Evolutionary conservation across 441 rosid species (phyloP), one percentile per base, ranked within the genome.

Genomic region (Macaranga tanarius): DNA sequence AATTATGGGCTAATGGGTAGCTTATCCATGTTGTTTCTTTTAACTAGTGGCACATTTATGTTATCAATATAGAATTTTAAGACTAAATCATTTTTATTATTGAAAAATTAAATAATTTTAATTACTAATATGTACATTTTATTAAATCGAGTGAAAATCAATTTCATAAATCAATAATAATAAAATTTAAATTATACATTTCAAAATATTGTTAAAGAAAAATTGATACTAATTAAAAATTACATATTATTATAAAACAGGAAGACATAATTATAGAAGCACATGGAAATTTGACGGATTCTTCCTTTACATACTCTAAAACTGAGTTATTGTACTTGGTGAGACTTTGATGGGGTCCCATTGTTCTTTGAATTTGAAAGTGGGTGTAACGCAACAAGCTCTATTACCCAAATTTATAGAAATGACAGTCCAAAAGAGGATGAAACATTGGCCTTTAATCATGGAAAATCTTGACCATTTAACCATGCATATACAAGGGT

Each of bases 311-410:
- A 34, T 34, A 45, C 19, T 63, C 42, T 31, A 16, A 16, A 31
- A 60, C 44, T 4, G 42, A 0, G 23, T 63, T 22, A 57, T 42
- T 67, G 80, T 82, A 76, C 79, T 75, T 69, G 70, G 17, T 55
- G 59, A 22, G 70, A 7, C 45, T 54, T 34, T 44, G 10, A 47
- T 15, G 17, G 52, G 81, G 70, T 6, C 78, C 76, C 60, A 19
- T 51, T 48, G 58, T 31, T 51, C 65, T 81, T 81, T 75, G 79
- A 77, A 81, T 72, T 81, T 77, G 66, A 67, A 61, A 52, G 48
- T 69, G 48, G 65, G 48, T 2, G 10, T 20, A 52, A 17, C 9
- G 19, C 10, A 2, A 15, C 8, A 60, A 34, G 65, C 68, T 61
- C 69, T 8, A 45, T 51, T 51, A 65, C 77, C 72, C 10, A 69